These are phyloP conservation scores for Bromus sterilis DNA, from an alignment of 176 grass and related monocot genomes.

Conservation along the genomic window DNA sequence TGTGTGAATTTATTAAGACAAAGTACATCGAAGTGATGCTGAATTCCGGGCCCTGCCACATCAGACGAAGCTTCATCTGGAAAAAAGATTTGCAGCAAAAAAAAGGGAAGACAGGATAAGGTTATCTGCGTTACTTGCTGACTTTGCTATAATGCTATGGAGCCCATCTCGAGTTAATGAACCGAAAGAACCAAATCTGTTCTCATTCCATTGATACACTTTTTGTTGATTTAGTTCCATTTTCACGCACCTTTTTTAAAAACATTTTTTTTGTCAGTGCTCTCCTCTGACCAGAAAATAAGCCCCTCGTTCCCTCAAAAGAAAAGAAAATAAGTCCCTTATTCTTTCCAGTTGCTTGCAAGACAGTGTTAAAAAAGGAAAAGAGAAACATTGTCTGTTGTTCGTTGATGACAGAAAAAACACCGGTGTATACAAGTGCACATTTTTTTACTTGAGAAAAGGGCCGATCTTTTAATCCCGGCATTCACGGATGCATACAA, in stretches of 20 bases:
- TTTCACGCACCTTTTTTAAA: not conserved
- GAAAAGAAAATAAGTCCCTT: not conserved
- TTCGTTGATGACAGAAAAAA: not conserved
- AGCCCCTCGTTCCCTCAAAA: not conserved
- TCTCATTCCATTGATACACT: not conserved
- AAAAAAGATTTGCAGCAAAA: not conserved
- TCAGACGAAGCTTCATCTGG: not conserved
- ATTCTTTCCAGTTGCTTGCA: not conserved
- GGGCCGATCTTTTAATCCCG: too few relatives aligned
- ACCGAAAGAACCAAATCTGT: not conserved
- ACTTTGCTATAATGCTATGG: not conserved
- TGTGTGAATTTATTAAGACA: not conserved
- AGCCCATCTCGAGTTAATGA: not conserved
- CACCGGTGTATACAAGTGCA: not conserved
- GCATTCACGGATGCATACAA: too few relatives aligned
- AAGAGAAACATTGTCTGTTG: not conserved
- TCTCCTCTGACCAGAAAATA: not conserved
- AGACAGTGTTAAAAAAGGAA: not conserved
- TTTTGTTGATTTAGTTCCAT: not conserved
- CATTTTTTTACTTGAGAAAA: too few relatives aligned
- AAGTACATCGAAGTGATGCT: slow-evolving; percentile 5
- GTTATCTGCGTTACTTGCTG: not conserved
- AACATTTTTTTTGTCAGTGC: not conserved
- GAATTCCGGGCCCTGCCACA: slow-evolving; percentile 5
- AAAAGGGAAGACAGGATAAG: not conserved